Base-by-base conservation (phyloP, 169 alveolate genomes). In the Neospora caninum region DNA sequence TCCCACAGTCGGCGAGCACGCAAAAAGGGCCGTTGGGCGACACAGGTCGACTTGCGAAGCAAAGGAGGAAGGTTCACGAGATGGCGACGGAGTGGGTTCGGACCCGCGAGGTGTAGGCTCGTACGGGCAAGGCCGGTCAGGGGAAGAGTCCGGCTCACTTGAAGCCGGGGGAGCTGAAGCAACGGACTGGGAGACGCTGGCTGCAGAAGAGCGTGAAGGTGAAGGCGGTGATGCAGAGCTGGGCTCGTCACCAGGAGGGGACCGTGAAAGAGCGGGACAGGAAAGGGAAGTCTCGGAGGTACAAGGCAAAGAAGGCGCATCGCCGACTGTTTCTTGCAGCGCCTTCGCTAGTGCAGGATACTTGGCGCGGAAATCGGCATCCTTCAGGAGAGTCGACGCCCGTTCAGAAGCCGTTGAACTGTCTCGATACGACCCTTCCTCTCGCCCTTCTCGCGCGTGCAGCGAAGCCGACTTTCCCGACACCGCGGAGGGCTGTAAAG, bases 331-430 rank as follows among this genome's bases (percentile, higher is more conserved):
- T 91, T 92, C 95, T n/a, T 78, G 70, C 25, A 92, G 95, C 10
- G 95, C 95, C 92, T 84, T 78, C 22, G 92, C 95, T 53, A 92
- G 95, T 69, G 95, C 92, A 29, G 95, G 95, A 49, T 92, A 92
- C 43, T 92, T 92, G 87, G 88, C 53, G 20, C 41, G 45, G 67
- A 92, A 92, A 69, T 91, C 70, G 78, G 67, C 95, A 70, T 92
- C 92, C 80, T 84, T 86, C 41, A 92, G 88, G 70, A 92, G 80
- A 38, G 95, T 67, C 0, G 92, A 78, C 1, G 86, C 86, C 39
- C 45, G 41, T 16, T 16, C 49, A 2, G 39, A 2, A 20, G 86
- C 1, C 27, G 39, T n/a, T 20, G 86, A 78, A n/a, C 45, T n/a
- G 86, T n/a, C 42, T 4, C 86, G 34, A 27, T 16, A 29, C 31